Conservation (phyloP, 1,139 yeast genomes). For the Wickerhamomyces sp. region DNA sequence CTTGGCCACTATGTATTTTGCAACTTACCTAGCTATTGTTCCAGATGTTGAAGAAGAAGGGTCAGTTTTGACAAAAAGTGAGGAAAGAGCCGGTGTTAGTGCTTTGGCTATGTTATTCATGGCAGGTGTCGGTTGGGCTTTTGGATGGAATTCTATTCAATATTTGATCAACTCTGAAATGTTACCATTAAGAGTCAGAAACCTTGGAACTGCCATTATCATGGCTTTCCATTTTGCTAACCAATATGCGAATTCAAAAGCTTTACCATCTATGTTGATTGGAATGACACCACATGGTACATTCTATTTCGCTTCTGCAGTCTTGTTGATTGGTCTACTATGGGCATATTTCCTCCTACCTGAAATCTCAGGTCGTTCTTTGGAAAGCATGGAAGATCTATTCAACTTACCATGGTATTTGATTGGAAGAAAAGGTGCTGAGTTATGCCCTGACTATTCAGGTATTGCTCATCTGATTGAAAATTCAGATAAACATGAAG, state of each 20-base stretch:
- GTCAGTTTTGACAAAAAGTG: constrained; percentile 28
- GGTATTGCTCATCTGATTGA: constrained; percentile 30
- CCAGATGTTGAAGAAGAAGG: constrained; percentile 38
- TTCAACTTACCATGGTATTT: constrained; percentile 57
- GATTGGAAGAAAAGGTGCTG: constrained; percentile 48
- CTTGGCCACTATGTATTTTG: constrained; percentile 31
- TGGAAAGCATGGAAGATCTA: constrained; percentile 58
- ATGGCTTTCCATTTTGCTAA: constrained; percentile 57
- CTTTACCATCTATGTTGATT: constrained; percentile 48
- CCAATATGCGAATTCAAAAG: constrained; percentile 58
- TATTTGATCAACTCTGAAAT: constrained; percentile 56
- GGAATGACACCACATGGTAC: constrained; percentile 47
- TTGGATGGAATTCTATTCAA: constrained; percentile 58
- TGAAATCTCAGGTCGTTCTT: constrained; percentile 48
- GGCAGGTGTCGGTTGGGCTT: constrained; percentile 56
- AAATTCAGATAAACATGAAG: constrained; percentile 3
- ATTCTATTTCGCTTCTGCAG: constrained; percentile 48
- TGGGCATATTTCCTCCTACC: constrained; percentile 49
- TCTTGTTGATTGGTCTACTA: constrained; percentile 35
- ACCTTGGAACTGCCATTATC: constrained; percentile 47
- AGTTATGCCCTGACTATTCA: constrained; percentile 49
- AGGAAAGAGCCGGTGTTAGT: constrained; percentile 38
- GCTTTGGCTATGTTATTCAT: constrained; percentile 51
- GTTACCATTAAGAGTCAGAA: constrained; percentile 51
- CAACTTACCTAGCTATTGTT: constrained; percentile 41